A percentile compares a stretch with the other conserved stretches of the same genome.
Evolutionary conservation across 495 filamentous ascomycete species (phyloP).

Genomic region (Lophiostoma macrostomum): DNA sequence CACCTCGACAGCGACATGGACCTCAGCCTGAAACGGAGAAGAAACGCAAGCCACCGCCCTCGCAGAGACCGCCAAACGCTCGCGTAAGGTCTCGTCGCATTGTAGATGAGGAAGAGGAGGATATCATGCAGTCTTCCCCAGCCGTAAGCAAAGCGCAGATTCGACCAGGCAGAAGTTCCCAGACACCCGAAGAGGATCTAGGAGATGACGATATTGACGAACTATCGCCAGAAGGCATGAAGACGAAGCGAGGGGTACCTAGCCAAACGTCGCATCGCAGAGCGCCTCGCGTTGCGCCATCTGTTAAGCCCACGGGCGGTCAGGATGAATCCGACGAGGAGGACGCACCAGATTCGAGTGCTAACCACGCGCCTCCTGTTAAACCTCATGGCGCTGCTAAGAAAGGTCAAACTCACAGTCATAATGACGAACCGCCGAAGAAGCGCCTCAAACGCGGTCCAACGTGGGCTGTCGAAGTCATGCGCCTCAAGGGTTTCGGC

Average conservation of each 20-base stretch:
- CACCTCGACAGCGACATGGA: no score
- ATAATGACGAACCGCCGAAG: conserved; percentile 6
- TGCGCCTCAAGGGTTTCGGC: conserved; percentile 18
- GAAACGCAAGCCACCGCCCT: no score
- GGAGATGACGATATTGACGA: conserved; percentile 15
- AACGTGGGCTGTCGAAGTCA: conserved; percentile 4
- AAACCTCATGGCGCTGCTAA: not conserved
- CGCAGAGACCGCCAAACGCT: no score
- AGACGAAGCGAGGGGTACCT: not conserved
- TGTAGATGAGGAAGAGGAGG: conserved; percentile 4
- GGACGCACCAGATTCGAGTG: not conserved
- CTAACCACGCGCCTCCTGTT: not conserved
- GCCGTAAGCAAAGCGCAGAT: not conserved
- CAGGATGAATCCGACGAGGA: conserved; percentile 10
- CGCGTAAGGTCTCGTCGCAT: not conserved
- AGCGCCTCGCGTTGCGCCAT: not conserved
- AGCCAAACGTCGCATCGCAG: not conserved
- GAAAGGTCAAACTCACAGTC: not conserved
- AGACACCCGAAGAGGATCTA: not conserved
- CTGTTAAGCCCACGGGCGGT: not conserved
- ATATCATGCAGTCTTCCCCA: not conserved
- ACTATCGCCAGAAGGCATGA: conserved; percentile 9
- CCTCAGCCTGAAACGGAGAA: not conserved
- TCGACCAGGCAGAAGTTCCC: not conserved
- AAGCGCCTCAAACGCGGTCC: conserved; percentile 20